A percentile compares a stretch with the other conserved stretches of the same genome.
These are phyloP conservation scores for Taphrina confusa DNA, from an alignment of 1,139 yeast genomes.

Conservation along the genomic window DNA sequence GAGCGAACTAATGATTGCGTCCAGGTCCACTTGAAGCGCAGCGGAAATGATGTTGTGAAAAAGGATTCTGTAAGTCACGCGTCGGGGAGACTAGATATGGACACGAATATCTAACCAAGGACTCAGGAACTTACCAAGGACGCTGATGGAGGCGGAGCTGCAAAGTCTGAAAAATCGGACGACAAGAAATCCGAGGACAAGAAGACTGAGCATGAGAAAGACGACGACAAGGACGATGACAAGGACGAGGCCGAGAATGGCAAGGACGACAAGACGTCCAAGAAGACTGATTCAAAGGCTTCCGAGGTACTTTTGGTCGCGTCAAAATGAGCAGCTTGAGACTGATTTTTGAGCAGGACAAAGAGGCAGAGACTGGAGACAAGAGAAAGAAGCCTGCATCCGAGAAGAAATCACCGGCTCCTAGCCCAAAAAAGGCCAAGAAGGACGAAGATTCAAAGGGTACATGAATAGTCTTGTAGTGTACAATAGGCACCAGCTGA, in stretches of 20 bases:
- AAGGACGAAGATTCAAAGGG: constrained; percentile 12
- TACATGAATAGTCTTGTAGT: neutral
- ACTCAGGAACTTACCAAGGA: constrained; percentile 30
- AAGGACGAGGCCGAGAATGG: constrained; percentile 11
- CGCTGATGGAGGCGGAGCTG: constrained; percentile 19
- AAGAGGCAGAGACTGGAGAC: constrained; percentile 15
- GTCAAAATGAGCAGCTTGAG: neutral
- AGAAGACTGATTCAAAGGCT: constrained; percentile 9
- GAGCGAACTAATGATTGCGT: too few relatives aligned
- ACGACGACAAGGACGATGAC: constrained; percentile 5
- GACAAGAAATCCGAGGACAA: constrained; percentile 2
- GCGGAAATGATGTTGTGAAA: constrained; percentile 34
- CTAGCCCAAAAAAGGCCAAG: constrained; percentile 14
- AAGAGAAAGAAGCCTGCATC: constrained; percentile 18
- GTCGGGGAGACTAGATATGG: too few relatives aligned
- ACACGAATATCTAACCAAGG: neutral
- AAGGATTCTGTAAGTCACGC: constrained; percentile 22
- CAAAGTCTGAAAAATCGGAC: neutral
- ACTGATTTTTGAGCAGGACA: neutral
- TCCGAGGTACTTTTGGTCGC: neutral
- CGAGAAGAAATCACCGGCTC: constrained; percentile 13
- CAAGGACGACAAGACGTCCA: constrained; percentile 1
- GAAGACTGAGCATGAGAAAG: neutral
- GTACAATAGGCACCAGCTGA: neutral
- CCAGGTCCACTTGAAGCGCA: constrained; percentile 28